Evolutionary conservation across 2,329 filamentous ascomycete species (phyloP), one percentile per base, ranked within the genome.

Genomic region (Xylariaceae sp.): DNA sequence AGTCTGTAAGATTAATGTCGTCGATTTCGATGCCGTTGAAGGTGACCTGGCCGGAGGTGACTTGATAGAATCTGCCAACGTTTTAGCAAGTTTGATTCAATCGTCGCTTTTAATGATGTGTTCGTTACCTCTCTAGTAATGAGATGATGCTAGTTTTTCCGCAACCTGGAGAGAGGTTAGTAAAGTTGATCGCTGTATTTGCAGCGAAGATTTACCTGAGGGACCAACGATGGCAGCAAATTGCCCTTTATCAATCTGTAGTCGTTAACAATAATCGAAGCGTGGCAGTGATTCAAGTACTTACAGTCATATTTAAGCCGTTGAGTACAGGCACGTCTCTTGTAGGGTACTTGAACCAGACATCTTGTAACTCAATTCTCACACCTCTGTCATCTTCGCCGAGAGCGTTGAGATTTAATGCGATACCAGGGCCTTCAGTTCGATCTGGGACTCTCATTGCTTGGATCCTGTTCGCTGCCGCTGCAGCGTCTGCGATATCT

Each of bases 131-230:
- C 73, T 88, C 86, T 9, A 88, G 72, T 0, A 88, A 73, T 53
- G 82, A 80, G 39, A 94, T 85, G 23, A 91, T 84, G 12, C 87
- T 91, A 0, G 87, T 89, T 75, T 93, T 91, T 19, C 88, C 88
- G 56, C 86, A 88, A 14, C 70, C 70, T 72, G 40, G 3, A 19
- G 47, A 41, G 5, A 14, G 21, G 47, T 71, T 24, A 71, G 59
- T 17, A 26, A 23, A 24, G 28, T 21, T 12, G 33, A 34, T 24
- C 3, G 8, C 24, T 19, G 12, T 4, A 19, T 34, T 44, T 19
- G 12, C n/a, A 17, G 8, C n/a, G 3, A 9, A 28, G 23, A 53
- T 58, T 52, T 64, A 16, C 88, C 88, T 4, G 85, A 88, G 0
- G 87, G 82, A 0, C 89, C 88, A 6, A 91, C 87, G 1, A 91